Base-by-base conservation (phyloP, 768 basidiomycete genomes). In the Pulveroboletus frians region DNA sequence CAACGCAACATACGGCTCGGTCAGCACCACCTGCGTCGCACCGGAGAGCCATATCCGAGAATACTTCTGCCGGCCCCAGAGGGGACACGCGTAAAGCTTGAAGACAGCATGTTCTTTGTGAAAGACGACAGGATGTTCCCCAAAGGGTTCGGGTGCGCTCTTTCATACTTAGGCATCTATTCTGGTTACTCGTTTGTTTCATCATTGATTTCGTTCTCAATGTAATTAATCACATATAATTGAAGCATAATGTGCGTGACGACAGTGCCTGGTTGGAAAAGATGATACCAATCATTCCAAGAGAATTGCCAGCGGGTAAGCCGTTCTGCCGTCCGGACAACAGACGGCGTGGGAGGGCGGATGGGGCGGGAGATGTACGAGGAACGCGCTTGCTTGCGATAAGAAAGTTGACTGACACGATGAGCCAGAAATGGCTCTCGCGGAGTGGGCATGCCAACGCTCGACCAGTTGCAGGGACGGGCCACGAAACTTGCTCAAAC, bases 1-100 rank as follows among this genome's bases (percentile, higher is more conserved):
- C 41, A 17, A 43, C 11, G 10, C 68, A 62, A 36, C 68, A 60
- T 27, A 57, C 55, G 2, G 60, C 66, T 18, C 58, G 58, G 23
- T 68, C 66, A 21, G 66, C 57, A 17, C 66, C 66, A 14, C 66
- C 66, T 4, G 50, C 52, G 3, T 65, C 64, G 11, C 58, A 57
- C 21, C 62, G 64, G 18, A 63, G 64, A 55, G 55, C 54, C 5
- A 55, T 49, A 15, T 69, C 68, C 11, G 65, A 58, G 17, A 53
- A 57, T 18, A 40, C 48, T 39, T 56, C 61, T 1, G 35, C 49
- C 26, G 57, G 47, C 4, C 38, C 54, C 9, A 58, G 31, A 51
- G 60, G 41, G 35, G 50, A 51, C 14, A 39, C 49, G 34, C 52
- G 53, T 17, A 67, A 61, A 45, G 37, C 51, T 37, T 54, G 49